Base-by-base conservation (phyloP, 2,329 filamentous ascomycete genomes). In the Periconia digitata region DNA sequence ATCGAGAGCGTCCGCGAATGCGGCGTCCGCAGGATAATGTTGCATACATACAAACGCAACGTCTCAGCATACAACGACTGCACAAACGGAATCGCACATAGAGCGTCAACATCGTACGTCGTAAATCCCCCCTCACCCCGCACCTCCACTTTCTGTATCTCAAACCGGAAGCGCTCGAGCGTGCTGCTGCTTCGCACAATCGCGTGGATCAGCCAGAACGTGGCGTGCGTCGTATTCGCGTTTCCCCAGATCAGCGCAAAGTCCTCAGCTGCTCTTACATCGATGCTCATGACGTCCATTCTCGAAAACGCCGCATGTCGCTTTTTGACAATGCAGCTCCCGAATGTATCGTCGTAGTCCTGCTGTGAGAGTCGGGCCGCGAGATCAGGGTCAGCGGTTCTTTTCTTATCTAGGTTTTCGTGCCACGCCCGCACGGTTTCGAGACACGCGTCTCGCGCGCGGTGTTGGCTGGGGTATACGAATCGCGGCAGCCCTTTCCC, bases 41-140 rank as follows among this genome's bases (percentile, higher is more conserved):
- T 32, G 2, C 49, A 18, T 1, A 58, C 47, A 12, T 57, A 51
- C 1, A 73, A 40, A 2, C 71, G 64, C 0, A 72, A 53, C 1
- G 63, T 61, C 37, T 74, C 71, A 10, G 58, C 58, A 21, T 67
- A 73, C 1, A 72, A 60, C 0, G 71, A 70, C 23, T 66, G 69
- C 5, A 73, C 49, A 0, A 73, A 50, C 10, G 48, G 44, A 3
- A 13, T 17, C 15, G 20, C 10, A 12, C n/a, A 37, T 5, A 50
- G 38, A 16, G 8, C 21, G 15, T 16, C 34, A 16, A 47, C 46
- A 40, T 49, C 43, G 18, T 44, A 47, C 5, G 16, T 17, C 8
- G 0, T 67, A 63, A 0, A 52, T 6, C 8, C 38, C 8, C n/a
- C 18, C 15, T 40, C n/a, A 21, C 21, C 18, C n/a, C 8, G 38